Base-by-base conservation (phyloP, 164 flowering plant species). In the Nymphaea colorata region DNA sequence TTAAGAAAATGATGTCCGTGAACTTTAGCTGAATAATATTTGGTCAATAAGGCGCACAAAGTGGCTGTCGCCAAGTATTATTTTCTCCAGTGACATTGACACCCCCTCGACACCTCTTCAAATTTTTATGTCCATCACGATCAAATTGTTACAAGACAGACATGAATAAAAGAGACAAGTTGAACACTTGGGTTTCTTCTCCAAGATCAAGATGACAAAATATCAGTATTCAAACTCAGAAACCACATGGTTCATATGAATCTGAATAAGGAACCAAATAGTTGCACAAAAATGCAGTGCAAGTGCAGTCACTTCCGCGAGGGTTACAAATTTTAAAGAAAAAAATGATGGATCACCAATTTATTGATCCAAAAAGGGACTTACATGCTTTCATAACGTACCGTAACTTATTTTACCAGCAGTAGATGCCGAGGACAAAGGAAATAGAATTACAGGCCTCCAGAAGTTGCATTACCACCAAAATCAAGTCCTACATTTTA, bases 401-500 rank as follows among this genome's bases (percentile, higher is more conserved):
- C n/a, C n/a, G n/a, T n/a, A 6, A 15, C 47, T 45, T 42, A 53
- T 64, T 43, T 17, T 47, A n/a, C 25, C 36, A 53, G 57, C 66
- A 70, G 62, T 51, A 44, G 41, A 5, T 8, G 57, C 12, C 57
- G 14, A 2, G 14, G 14, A 51, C 14, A 51, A 15, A 51, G 57
- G 8, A 51, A 51, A 51, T 51, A 51, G 12, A 51, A 51, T 18
- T 11, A 10, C 47, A 4, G 17, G 41, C 36, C 60, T 67, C 44
- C 55, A 62, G 65, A 68, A 67, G 63, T 72, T 12, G 55, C 57
- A 67, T 53, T 59, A 55, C 42, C 44, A n/a, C 36, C 10, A 59
- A 43, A 2, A 25, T 43, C 57, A 51, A 51, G 7, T 14, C 16
- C 57, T 51, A 4, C 42, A 80, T 57, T 73, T 81, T 82, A 82